Conservation (phyloP, 1,139 yeast genomes). For the Kazachstania sp. region DNA sequence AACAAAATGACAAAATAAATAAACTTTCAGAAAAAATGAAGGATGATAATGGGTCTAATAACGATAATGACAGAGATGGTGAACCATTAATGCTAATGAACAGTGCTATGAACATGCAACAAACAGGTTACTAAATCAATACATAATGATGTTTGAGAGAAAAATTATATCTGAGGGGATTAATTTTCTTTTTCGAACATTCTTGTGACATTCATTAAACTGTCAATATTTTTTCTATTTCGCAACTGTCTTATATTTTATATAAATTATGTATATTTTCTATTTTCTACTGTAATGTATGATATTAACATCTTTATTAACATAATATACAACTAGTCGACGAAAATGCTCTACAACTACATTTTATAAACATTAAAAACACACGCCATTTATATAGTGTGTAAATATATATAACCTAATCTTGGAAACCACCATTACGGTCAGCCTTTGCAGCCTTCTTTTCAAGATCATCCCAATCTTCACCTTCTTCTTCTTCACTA, state of each 20-base stretch:
- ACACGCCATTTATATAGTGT: too few species aligned
- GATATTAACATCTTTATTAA: background rate
- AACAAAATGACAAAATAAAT: slow-evolving; percentile 59
- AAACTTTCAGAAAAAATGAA: slow-evolving; percentile 60
- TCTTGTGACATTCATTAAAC: too few species aligned
- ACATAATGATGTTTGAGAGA: background rate
- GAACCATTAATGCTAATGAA: slow-evolving; percentile 62
- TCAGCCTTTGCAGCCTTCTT: slow-evolving; percentile 49
- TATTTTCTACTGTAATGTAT: slow-evolving; percentile 1
- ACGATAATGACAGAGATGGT: slow-evolving; percentile 37
- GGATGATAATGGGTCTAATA: slow-evolving; percentile 41
- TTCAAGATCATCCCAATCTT: slow-evolving; percentile 70
- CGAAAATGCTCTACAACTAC: too few species aligned
- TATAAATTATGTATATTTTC: background rate
- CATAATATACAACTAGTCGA: background rate
- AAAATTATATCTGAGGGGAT: slow-evolving; percentile 17
- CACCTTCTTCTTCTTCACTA: slow-evolving; percentile 47
- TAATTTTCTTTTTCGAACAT: background rate
- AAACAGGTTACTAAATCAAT: slow-evolving; percentile 17
- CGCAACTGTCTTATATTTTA: background rate
- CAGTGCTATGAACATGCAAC: slow-evolving; percentile 30
- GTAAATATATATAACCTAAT: slow-evolving; percentile 8
- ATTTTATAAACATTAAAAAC: too few species aligned
- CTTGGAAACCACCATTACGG: slow-evolving; percentile 29
- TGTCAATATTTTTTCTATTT: too few species aligned